phyloP scores from a whole-genome alignment of 257 asterid genomes.

The Solanum verrucosum region DNA sequence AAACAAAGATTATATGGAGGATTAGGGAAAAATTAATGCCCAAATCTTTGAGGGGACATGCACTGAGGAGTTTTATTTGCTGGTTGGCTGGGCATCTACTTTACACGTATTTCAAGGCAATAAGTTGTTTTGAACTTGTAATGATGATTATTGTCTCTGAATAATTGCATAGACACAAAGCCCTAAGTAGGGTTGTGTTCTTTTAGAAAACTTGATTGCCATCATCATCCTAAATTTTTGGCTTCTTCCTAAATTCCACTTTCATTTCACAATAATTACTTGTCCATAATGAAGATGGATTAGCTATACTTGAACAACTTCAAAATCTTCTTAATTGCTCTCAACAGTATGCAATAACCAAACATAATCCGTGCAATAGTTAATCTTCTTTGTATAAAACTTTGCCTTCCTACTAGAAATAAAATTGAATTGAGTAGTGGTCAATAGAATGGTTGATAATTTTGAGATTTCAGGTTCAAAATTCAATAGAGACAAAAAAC shows the following conservation, averaged over 20 bases:
- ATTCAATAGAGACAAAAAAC: too few relatives aligned
- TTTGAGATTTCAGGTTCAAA: too few relatives aligned
- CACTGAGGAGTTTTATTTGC: background rate
- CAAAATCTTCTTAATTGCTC: background rate
- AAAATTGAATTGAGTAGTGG: background rate
- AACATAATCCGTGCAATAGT: background rate
- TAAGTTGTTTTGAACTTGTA: conserved; percentile 11
- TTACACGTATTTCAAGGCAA: conserved; percentile 41
- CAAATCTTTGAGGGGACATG: conserved; percentile 20
- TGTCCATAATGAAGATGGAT: background rate
- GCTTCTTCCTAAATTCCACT: background rate
- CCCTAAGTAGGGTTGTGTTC: conserved; percentile 17
- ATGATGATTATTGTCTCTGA: conserved; percentile 45
- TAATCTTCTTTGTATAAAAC: background rate
- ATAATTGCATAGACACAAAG: conserved; percentile 16
- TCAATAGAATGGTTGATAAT: too few relatives aligned
- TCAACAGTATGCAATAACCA: background rate
- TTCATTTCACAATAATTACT: background rate
- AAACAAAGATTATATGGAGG: background rate
- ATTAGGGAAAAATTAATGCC: conserved; percentile 15
- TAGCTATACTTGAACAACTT: background rate
- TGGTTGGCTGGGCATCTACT: conserved; percentile 8
- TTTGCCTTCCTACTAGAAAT: background rate
- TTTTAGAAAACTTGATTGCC: conserved; percentile 29
- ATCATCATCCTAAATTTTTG: background rate